These are phyloP conservation scores for Colletotrichum sp. DNA, from an alignment of 2,329 filamentous ascomycete genomes.

Conservation along the genomic window DNA sequence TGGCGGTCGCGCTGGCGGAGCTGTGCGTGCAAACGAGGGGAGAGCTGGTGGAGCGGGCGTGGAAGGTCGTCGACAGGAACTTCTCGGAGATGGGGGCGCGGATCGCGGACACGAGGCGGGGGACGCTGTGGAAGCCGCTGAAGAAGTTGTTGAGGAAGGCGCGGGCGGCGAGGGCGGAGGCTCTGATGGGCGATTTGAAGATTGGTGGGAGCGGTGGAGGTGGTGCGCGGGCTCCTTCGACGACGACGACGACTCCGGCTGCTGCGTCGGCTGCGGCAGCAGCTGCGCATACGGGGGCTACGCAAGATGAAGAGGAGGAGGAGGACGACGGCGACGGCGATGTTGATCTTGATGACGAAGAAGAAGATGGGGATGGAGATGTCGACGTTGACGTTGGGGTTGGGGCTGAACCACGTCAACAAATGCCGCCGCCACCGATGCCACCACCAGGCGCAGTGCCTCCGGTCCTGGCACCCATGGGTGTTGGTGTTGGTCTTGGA, in stretches of 20 bases:
- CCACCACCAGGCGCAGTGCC: neutral
- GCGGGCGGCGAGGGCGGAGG: constrained; percentile 40
- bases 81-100: constrained; percentile 47
- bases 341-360: neutral
- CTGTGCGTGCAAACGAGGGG: constrained; percentile 53
- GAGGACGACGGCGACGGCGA: neutral
- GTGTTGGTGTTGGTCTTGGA: neutral
- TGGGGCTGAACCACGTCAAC: neutral
- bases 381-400: neutral
- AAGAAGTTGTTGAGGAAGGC: constrained; percentile 58
- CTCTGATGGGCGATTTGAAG: constrained; percentile 29
- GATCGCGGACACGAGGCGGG: constrained; percentile 55
- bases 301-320: neutral
- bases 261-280: neutral
- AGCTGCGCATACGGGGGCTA: neutral
- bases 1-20: constrained; percentile 58
- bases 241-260: neutral
- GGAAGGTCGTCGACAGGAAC: constrained; percentile 51
- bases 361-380: neutral
- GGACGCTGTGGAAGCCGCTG: constrained; percentile 59
- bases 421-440: neutral
- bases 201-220: constrained; percentile 6
- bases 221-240: neutral
- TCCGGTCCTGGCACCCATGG: neutral
- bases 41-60: constrained; percentile 52